Evolutionary conservation across 306 rosid genomes (phyloP).

Genomic region (Geum urbanum): DNA sequence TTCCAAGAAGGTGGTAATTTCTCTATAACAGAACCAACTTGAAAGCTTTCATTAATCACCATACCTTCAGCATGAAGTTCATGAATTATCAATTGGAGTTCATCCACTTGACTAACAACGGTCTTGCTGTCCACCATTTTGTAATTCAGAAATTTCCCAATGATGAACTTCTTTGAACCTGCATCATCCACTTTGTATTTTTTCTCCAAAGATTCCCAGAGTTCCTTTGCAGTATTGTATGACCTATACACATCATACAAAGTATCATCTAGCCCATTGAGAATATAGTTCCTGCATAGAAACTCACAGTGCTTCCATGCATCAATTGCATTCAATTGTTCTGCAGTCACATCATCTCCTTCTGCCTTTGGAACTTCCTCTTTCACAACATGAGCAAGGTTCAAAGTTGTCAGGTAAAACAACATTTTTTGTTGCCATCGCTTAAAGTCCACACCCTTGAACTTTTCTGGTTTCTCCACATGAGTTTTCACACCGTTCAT

Average conservation of each 20-base stretch:
- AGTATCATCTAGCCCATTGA: background rate
- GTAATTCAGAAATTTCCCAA: background rate
- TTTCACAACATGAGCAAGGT: constrained; percentile 12
- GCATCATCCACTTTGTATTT: background rate
- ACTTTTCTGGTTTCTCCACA: constrained; percentile 1
- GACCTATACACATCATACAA: background rate
- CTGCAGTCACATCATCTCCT: background rate
- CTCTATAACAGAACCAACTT: background rate
- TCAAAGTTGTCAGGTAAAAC: constrained; percentile 1
- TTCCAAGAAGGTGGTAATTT: background rate
- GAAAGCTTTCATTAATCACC: background rate
- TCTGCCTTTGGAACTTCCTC: background rate
- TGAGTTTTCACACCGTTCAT: background rate
- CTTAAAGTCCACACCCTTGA: constrained; percentile 1
- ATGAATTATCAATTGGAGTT: background rate
- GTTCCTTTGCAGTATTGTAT: background rate
- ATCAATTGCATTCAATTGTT: background rate
- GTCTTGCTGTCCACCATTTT: background rate
- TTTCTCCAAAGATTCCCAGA: background rate
- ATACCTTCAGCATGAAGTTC: background rate
- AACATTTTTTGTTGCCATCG: constrained; percentile 4
- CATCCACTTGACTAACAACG: background rate
- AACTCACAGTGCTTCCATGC: background rate
- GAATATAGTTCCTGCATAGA: background rate
- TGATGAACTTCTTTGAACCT: background rate